phyloP scores from a whole-genome alignment of 2,329 filamentous ascomycete species.

The Fusarium metavorans region DNA sequence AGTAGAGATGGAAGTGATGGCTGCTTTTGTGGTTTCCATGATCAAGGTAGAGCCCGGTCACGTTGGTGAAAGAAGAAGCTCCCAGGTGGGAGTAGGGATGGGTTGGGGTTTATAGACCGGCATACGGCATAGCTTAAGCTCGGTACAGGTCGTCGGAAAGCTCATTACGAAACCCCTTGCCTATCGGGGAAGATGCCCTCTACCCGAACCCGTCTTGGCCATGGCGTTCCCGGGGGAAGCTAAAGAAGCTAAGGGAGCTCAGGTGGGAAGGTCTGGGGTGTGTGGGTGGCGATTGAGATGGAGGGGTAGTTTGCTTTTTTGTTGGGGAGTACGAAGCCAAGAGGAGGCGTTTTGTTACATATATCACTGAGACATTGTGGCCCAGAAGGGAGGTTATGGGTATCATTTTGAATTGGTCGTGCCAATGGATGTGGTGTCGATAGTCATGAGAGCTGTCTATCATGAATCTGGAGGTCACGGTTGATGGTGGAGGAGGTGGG shows the following conservation, averaged over 20 bases:
- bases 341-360: background rate
- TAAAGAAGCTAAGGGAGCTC: conserved; percentile 1
- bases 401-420: background rate
- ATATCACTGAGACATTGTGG: background rate
- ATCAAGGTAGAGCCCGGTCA: background rate
- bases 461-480: background rate
- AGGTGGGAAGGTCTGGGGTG: background rate
- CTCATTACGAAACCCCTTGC: background rate
- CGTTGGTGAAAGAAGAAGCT: background rate
- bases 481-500: background rate
- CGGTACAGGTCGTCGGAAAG: background rate
- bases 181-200: conserved; percentile 12
- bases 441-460: background rate
- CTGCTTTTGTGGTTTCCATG: conserved; percentile 13
- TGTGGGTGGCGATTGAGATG: background rate
- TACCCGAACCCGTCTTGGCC: background rate
- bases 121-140: background rate
- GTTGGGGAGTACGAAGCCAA: background rate
- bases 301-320: background rate
- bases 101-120: conserved; percentile 14
- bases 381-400: background rate
- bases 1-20: conserved; percentile 23
- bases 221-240: conserved; percentile 1
- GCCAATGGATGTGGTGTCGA: background rate
- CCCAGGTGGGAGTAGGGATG: background rate